These are phyloP conservation scores for Solanum virginianum DNA, from an alignment of 257 asterid species.

Conservation along the genomic window DNA sequence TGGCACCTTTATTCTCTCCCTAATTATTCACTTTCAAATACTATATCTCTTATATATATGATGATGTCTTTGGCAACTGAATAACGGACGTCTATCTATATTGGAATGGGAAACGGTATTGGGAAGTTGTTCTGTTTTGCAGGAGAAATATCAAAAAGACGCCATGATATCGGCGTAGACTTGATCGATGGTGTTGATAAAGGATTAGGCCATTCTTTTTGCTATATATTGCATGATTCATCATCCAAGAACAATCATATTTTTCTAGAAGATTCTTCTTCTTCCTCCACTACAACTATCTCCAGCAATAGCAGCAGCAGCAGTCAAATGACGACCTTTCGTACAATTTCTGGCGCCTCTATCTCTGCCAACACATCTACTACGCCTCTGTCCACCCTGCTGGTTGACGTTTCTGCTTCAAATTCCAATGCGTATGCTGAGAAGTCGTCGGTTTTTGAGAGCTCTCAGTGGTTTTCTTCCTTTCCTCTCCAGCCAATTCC, in stretches of 20 bases:
- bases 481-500: slow-evolving; percentile 81
- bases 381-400: slow-evolving; percentile 60
- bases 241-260: slow-evolving; percentile 19
- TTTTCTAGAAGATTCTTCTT: slow-evolving; percentile 20
- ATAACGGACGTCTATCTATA: background rate
- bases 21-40: background rate
- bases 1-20: background rate
- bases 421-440: slow-evolving; percentile 13
- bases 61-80: background rate
- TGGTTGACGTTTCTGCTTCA: slow-evolving; percentile 19
- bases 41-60: background rate
- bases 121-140: slow-evolving; percentile 58
- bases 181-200: slow-evolving; percentile 47
- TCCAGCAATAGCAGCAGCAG: slow-evolving; percentile 11
- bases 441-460: slow-evolving; percentile 77
- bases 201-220: slow-evolving; percentile 87
- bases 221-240: slow-evolving; percentile 65
- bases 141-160: slow-evolving; percentile 69
- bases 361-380: slow-evolving; percentile 84
- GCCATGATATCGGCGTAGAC: slow-evolving; percentile 34
- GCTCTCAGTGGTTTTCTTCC: slow-evolving; percentile 76
- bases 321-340: background rate
- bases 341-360: slow-evolving; percentile 47
- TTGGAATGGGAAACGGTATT: slow-evolving; percentile 59
- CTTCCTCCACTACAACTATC: slow-evolving; percentile 31